Conservation (phyloP, 2,329 filamentous ascomycete genomes). For the Cladosporium colombiae region DNA sequence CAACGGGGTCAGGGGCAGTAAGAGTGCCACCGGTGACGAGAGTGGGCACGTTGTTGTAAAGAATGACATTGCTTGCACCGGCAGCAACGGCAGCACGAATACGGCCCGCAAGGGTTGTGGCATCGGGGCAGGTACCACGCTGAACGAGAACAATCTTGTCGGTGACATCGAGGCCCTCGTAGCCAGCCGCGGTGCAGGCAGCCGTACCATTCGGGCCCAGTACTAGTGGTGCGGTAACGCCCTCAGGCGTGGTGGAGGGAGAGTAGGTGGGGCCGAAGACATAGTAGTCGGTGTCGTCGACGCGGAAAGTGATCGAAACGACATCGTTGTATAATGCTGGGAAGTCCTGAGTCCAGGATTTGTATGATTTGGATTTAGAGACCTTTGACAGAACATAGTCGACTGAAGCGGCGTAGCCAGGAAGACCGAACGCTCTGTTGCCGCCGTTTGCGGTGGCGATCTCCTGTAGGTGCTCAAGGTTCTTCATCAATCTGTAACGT, state of each 20-base stretch:
- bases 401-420: constrained; percentile 60
- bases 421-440: constrained; percentile 61
- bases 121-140: constrained; percentile 67
- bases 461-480: constrained; percentile 56
- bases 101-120: constrained; percentile 66
- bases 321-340: constrained; percentile 25
- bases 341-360: constrained; percentile 24
- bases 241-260: constrained; percentile 60
- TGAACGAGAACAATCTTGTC: constrained; percentile 69
- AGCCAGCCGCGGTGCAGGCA: constrained; percentile 67
- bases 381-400: constrained; percentile 58
- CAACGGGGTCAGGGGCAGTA: constrained; percentile 40
- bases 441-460: constrained; percentile 59
- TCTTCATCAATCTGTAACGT: constrained; percentile 51
- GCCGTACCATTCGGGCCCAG: constrained; percentile 56
- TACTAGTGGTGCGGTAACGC: constrained; percentile 57
- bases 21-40: constrained; percentile 43
- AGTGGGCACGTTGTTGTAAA: constrained; percentile 71
- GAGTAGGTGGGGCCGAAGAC: constrained; percentile 65
- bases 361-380: constrained; percentile 39
- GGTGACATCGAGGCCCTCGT: constrained; percentile 53
- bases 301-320: constrained; percentile 45
- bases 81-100: constrained; percentile 71
- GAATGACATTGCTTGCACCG: constrained; percentile 67
- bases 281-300: constrained; percentile 59